A percentile compares a stretch with the other conserved stretches of the same genome.
Evolutionary conservation across 2,329 filamentous ascomycete genomes (phyloP).

Genomic region (Verticillium klebahnii): DNA sequence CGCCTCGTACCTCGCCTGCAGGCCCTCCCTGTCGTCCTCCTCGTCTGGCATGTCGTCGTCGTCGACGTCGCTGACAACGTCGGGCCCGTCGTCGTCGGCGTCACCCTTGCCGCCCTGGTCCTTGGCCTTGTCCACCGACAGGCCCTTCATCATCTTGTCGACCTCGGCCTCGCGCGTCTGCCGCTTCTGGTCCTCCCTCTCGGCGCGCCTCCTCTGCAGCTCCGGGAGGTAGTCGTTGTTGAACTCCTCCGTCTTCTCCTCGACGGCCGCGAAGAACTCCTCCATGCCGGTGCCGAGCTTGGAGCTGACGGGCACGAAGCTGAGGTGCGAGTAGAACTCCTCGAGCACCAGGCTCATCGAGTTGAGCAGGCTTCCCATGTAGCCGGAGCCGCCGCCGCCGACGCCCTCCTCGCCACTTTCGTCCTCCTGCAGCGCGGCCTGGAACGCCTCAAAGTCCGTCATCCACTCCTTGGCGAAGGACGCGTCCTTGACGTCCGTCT

Average conservation of each 20-base stretch:
- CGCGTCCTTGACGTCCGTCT: constrained; percentile 91
- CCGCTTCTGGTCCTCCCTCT: constrained; percentile 72
- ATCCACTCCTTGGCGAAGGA: constrained; percentile 97
- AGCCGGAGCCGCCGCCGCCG: constrained; percentile 73
- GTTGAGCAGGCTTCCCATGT: constrained; percentile 94
- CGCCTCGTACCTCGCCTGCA: constrained; percentile 72
- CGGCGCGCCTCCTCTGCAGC: constrained; percentile 70
- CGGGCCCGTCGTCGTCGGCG: constrained; percentile 39
- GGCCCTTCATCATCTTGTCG: constrained; percentile 90
- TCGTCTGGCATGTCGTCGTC: constrained; percentile 55
- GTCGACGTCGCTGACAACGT: constrained; percentile 48
- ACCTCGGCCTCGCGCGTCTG: constrained; percentile 73
- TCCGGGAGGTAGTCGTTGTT: constrained; percentile 88
- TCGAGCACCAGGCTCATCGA: constrained; percentile 98
- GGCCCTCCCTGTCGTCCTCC: constrained; percentile 58
- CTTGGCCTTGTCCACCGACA: constrained; percentile 47
- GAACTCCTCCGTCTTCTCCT: constrained; percentile 84
- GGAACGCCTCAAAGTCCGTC: constrained; percentile 97
- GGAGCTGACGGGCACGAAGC: constrained; percentile 86
- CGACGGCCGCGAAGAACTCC: constrained; percentile 88
- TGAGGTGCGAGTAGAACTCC: constrained; percentile 94
- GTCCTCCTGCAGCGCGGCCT: constrained; percentile 75
- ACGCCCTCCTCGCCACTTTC: constrained; percentile 73
- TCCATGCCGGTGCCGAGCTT: constrained; percentile 90
- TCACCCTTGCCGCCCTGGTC: constrained; percentile 25